Evolutionary conservation across 257 asterid genomes (phyloP), one percentile per base, ranked within the genome.

Genomic region (Schizonepeta tenuifolia): DNA sequence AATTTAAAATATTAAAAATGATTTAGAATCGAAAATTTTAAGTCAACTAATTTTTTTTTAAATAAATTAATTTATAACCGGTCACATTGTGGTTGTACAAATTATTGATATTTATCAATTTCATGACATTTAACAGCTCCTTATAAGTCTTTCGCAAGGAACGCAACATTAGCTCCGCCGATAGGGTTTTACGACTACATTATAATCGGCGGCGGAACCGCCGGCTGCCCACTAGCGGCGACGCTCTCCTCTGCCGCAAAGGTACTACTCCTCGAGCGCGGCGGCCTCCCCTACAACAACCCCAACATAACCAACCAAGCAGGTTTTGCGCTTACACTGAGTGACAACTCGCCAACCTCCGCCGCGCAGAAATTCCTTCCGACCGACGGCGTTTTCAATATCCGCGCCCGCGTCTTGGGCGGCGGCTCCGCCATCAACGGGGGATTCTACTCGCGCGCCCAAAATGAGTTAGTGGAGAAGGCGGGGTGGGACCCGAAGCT

Each of bases 141-240:
- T 2, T 86, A 78, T 75, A 10, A 64, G 5, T 49, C 91, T 4
- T 92, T 92, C 12, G 89, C 84, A 0, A 80, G 54, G 33, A 83
- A 92, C 64, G 98, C 97, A 7, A 88, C 78, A 4, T 35, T 64
- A 65, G 89, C 93, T 6, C 85, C 88, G 13, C 22, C 83, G 4
- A 1, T 21, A 5, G 63, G 1, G 0, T 72, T 47, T 77, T 87
- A 79, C 70, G 97, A 90, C 70, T 90, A 93, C 84, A 93, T 93
- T 22, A 38, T 93, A 8, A 26, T 88, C 33, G 97, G 98, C 0
- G 97, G 97, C 5, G 97, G 98, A 18, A 86, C 98, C 2, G 83
- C 91, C 5, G 98, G 98, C 1, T 90, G 97, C 75, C 88, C 90
- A 0, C 69, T 90, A 47, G 95, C 97, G 1, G 95, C 97, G 0